Conservation (phyloP, 352 stramenopile genomes). For the Phytopythium oedochilum region DNA sequence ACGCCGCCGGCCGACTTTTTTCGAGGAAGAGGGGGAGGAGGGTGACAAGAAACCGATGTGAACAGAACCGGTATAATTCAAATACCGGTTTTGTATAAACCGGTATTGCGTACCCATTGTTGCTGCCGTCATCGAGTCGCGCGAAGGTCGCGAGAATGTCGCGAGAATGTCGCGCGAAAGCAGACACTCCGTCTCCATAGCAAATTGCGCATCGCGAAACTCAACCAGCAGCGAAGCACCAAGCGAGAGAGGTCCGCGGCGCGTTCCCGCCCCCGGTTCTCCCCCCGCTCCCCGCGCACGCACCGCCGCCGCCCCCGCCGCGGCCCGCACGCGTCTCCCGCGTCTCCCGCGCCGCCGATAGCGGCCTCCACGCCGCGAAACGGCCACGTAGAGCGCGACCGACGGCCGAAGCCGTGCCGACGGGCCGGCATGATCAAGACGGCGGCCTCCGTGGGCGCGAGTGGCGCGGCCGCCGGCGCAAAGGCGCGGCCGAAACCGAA, state of each 20-base stretch:
- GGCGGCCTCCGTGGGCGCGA: not conserved
- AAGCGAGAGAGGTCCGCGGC: not conserved
- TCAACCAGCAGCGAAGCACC: conserved; percentile 9
- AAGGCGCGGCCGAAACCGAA: conserved; percentile 20
- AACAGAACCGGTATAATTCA: not conserved
- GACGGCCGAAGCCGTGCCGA: too few relatives aligned
- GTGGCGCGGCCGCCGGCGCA: conserved; percentile 1
- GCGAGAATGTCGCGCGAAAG: too few relatives aligned
- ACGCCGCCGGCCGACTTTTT: not conserved
- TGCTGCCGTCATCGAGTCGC: too few relatives aligned
- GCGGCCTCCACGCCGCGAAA: not conserved
- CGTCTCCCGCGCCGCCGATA: not conserved
- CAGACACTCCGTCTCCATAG: too few relatives aligned
- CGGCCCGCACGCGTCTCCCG: not conserved
- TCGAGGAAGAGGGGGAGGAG: not conserved
- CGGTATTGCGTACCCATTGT: too few relatives aligned
- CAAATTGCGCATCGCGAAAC: conserved; percentile 9
- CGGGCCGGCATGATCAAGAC: conserved; percentile 2
- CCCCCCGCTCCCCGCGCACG: conserved; percentile 11
- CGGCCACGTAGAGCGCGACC: not conserved
- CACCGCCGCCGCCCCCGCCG: not conserved
- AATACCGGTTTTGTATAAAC: too few relatives aligned
- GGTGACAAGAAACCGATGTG: not conserved
- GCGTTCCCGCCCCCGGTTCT: conserved; percentile 6
- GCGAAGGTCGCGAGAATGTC: too few relatives aligned